Conservation (phyloP, 2,329 filamentous ascomycete species). For the Botrytis porri region DNA sequence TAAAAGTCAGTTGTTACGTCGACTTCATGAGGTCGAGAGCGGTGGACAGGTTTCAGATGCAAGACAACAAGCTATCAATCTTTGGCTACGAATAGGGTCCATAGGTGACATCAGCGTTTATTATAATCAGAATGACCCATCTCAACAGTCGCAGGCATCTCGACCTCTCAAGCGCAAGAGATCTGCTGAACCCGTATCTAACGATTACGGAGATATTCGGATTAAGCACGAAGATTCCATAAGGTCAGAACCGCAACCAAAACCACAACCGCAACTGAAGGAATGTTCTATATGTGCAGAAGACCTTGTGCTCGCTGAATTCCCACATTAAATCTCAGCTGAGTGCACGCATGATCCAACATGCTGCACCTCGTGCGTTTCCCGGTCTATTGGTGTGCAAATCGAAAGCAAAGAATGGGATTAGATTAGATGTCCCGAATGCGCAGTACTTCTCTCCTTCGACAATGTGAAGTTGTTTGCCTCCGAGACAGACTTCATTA, state of each 20-base stretch:
- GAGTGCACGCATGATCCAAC: constrained; percentile 22
- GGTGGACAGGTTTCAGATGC: too few species aligned
- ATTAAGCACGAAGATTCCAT: neutral
- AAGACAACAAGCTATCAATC: too few species aligned
- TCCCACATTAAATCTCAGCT: neutral
- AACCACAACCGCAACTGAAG: neutral
- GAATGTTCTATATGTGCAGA: constrained; percentile 6
- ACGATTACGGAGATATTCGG: neutral
- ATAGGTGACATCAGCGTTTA: neutral
- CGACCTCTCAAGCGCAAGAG: neutral
- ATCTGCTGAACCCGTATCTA: too few species aligned
- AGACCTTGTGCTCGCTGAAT: neutral
- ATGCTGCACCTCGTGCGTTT: constrained; percentile 23
- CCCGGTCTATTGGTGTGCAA: constrained; percentile 18
- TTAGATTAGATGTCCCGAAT: constrained; percentile 53
- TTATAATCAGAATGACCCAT: neutral
- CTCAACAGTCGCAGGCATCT: neutral
- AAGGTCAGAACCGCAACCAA: neutral
- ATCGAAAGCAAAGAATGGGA: constrained; percentile 40
- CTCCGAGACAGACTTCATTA: neutral
- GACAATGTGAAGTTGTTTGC: constrained; percentile 5
- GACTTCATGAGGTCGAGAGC: too few species aligned
- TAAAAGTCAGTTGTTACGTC: too few species aligned
- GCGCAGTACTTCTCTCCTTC: constrained; percentile 43
- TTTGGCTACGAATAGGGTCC: neutral